Evolutionary conservation across 2,329 filamentous ascomycete species (phyloP).

Genomic region (Hymenoscyphus fraxineus): DNA sequence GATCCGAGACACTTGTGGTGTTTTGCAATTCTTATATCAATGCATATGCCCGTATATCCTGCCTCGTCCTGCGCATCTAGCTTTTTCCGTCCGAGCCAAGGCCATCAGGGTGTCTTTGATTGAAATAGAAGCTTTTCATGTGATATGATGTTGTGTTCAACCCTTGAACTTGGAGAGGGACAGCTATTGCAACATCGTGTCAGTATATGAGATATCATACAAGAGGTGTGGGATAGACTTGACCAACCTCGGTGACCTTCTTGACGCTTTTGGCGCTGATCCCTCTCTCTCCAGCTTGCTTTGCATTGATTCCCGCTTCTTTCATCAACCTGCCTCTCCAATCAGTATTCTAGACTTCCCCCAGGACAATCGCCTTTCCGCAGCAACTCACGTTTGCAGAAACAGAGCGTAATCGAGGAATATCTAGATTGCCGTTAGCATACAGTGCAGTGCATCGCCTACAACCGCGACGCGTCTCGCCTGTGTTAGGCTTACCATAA

Average conservation of each 20-base stretch:
- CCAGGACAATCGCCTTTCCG: neutral
- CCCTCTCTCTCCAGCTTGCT: slow-evolving; percentile 67
- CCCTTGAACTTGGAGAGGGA: slow-evolving; percentile 34
- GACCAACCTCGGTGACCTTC: slow-evolving; percentile 69
- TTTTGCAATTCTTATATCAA: neutral
- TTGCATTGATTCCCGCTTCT: slow-evolving; percentile 73
- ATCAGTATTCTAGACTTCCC: slow-evolving; percentile 16
- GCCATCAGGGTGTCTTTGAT: neutral
- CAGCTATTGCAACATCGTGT: slow-evolving; percentile 16
- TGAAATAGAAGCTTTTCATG: neutral
- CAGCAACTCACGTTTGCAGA: slow-evolving; percentile 54
- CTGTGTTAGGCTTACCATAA: slow-evolving; percentile 56
- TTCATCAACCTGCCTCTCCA: slow-evolving; percentile 60
- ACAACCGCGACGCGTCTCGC: slow-evolving; percentile 18
- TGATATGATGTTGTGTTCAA: slow-evolving; percentile 19
- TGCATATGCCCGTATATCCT: neutral
- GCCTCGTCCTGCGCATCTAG: neutral
- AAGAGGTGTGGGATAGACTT: neutral
- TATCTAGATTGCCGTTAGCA: slow-evolving; percentile 51
- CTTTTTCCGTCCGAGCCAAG: neutral
- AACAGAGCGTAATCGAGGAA: slow-evolving; percentile 83
- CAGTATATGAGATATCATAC: neutral
- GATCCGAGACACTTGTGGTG: neutral
- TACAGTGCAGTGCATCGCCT: neutral
- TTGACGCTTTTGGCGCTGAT: slow-evolving; percentile 73